phyloP scores from a whole-genome alignment of 495 filamentous ascomycete species.

The Xanthoparmelia taractica region DNA sequence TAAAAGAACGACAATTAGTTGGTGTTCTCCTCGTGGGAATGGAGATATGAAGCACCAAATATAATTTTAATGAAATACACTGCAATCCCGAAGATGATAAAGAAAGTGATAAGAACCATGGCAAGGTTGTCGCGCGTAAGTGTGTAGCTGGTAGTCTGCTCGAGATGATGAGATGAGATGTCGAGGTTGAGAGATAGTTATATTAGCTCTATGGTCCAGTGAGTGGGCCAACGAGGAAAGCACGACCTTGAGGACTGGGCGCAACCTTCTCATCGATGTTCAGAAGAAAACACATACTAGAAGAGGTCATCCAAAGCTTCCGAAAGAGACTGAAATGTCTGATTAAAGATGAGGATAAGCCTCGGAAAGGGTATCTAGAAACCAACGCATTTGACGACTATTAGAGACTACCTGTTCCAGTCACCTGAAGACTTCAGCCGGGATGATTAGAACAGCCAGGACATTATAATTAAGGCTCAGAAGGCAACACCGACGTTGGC shows the following conservation, averaged over 20 bases:
- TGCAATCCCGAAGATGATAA: neutral
- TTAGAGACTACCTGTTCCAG: neutral
- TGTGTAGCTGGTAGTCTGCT: neutral
- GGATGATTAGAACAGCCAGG: neutral
- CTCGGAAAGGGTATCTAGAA: conserved; percentile 17
- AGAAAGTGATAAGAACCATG: neutral
- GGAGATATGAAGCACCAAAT: neutral
- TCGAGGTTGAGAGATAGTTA: neutral
- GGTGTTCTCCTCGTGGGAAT: neutral
- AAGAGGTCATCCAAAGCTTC: neutral
- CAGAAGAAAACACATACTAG: neutral
- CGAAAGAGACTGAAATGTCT: neutral
- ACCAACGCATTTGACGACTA: neutral
- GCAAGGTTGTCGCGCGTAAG: neutral
- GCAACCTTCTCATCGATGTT: neutral
- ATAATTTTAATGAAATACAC: neutral
- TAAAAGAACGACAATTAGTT: neutral
- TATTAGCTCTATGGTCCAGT: neutral
- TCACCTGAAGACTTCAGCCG: neutral
- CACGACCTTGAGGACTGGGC: neutral
- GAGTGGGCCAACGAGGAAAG: neutral
- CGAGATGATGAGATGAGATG: neutral
- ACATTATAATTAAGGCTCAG: conserved; percentile 1
- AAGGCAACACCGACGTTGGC: conserved; percentile 15
- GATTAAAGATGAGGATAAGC: conserved; percentile 13